Percentiles rank a stretch among this genome's conserved stretches.
Evolutionary conservation across 1,284 basidiomycete genomes (phyloP).

Genomic region (Ceratobasidium sp.): DNA sequence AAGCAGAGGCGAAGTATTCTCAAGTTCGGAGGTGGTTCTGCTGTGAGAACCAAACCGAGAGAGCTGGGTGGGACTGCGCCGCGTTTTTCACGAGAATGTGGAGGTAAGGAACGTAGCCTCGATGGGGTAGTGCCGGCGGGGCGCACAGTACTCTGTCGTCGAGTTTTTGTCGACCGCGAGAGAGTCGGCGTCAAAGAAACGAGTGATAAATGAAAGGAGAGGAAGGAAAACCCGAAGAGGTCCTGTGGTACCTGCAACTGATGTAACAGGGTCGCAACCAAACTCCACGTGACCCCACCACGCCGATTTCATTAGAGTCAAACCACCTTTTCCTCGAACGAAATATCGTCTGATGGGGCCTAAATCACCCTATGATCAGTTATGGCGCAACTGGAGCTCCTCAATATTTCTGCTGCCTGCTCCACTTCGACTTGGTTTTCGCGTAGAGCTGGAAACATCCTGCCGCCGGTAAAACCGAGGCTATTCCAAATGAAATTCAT

Average conservation of each 20-base stretch:
- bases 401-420: no score
- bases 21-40: not conserved
- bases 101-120: slow-evolving; percentile 4
- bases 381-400: no score
- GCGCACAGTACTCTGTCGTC: slow-evolving; percentile 11
- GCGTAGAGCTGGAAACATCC: no score
- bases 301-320: no score
- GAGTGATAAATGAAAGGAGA: slow-evolving; percentile 17
- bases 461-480: no score
- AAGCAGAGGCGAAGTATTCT: not conserved
- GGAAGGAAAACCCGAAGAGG: not conserved
- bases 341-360: no score
- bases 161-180: not conserved
- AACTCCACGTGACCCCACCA: not conserved
- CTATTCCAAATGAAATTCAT: no score
- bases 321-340: no score
- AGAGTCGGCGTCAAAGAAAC: slow-evolving; percentile 12
- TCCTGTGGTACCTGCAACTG: not conserved
- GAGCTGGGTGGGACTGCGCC: not conserved
- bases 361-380: no score
- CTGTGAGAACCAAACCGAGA: not conserved
- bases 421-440: no score
- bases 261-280: not conserved
- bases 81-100: slow-evolving; percentile 4
- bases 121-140: not conserved